Conservation (phyloP, 2,329 filamentous ascomycete species). For the Arthrobotrys iridis region DNA sequence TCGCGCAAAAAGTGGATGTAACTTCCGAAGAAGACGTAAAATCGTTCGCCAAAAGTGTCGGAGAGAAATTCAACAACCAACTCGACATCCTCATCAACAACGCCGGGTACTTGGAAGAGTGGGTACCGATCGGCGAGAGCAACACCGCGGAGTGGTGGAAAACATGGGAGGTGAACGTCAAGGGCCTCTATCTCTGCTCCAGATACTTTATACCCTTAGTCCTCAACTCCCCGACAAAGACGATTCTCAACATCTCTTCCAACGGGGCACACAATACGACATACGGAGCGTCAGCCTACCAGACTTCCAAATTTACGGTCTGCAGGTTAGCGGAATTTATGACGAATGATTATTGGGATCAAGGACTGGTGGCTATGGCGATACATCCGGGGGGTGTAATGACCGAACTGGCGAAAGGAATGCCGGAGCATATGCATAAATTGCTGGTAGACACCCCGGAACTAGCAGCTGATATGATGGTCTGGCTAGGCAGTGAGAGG, state of each 20-base stretch:
- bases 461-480: slow-evolving; percentile 41
- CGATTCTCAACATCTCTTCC: slow-evolving; percentile 63
- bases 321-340: slow-evolving; percentile 64
- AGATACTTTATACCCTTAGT: slow-evolving; percentile 56
- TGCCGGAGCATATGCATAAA: slow-evolving; percentile 59
- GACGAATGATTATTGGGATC: slow-evolving; percentile 62
- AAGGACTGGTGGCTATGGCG: slow-evolving; percentile 63
- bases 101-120: slow-evolving; percentile 63
- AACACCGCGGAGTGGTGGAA: slow-evolving; percentile 61
- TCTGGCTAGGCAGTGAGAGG: slow-evolving; percentile 47
- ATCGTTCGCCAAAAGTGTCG: slow-evolving; percentile 57
- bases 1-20: slow-evolving; percentile 60
- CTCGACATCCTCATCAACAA: slow-evolving; percentile 65
- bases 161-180: slow-evolving; percentile 65
- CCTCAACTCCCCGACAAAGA: slow-evolving; percentile 7
- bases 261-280: slow-evolving; percentile 61
- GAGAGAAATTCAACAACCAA: slow-evolving; percentile 59
- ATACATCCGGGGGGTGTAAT: slow-evolving; percentile 65
- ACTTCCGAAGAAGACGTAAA: slow-evolving; percentile 60
- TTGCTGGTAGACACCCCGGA: slow-evolving; percentile 31
- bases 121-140: slow-evolving; percentile 56
- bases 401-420: slow-evolving; percentile 63
- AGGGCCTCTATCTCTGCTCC: slow-evolving; percentile 64
- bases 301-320: slow-evolving; percentile 64
- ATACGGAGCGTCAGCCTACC: slow-evolving; percentile 63